These are phyloP conservation scores for Lophiotrema nucula DNA, from an alignment of 495 filamentous ascomycete species.

Conservation along the genomic window DNA sequence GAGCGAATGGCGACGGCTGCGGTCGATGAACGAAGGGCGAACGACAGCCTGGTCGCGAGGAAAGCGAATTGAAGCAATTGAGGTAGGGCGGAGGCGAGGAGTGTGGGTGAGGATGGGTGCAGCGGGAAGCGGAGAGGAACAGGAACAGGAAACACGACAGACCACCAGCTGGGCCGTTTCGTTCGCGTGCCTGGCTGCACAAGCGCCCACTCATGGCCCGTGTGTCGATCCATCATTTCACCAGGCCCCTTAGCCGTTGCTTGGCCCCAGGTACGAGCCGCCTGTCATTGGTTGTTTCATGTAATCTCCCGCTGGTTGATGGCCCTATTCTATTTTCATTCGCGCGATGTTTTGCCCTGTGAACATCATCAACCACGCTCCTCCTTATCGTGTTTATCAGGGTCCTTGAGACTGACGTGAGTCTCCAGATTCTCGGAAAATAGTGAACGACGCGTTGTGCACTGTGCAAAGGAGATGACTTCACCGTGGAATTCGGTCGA, in stretches of 20 bases:
- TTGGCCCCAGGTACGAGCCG: constrained; percentile 16
- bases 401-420: not conserved
- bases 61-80: constrained; percentile 27
- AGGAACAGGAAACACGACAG: constrained; percentile 8
- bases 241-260: constrained; percentile 4
- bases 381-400: constrained; percentile 2
- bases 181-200: constrained; percentile 2
- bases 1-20: constrained; percentile 35
- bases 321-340: constrained; percentile 12
- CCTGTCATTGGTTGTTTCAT: constrained; percentile 12
- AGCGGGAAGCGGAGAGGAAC: constrained; percentile 10
- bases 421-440: constrained; percentile 6
- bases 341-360: constrained; percentile 13
- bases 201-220: constrained; percentile 3
- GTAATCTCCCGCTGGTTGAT: constrained; percentile 16
- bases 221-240: constrained; percentile 11
- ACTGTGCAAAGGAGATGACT: not conserved
- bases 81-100: not conserved
- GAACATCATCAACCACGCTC: not conserved
- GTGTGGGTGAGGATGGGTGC: not conserved
- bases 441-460: not conserved
- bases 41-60: constrained; percentile 36
- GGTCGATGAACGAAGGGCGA: constrained; percentile 38
- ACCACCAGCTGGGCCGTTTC: not conserved
- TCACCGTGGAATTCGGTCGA: not conserved